These are phyloP conservation scores for Zygosaccharomyces pseudobailii DNA, from an alignment of 1,139 yeast species.

Conservation along the genomic window DNA sequence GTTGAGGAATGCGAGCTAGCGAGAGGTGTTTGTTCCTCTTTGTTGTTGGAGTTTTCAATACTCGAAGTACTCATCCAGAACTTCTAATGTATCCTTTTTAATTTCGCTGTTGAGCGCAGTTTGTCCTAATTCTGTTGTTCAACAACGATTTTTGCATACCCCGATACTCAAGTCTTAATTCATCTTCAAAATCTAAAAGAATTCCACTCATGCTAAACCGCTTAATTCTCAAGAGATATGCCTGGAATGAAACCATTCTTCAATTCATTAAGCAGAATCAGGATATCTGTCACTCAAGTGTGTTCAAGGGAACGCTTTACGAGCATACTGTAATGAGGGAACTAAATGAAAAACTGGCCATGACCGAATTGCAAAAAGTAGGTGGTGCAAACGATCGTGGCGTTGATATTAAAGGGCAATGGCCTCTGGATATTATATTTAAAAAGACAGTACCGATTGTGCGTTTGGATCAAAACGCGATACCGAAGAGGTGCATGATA, in stretches of 20 bases:
- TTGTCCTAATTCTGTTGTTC: slow-evolving; percentile 1
- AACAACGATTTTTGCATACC: background rate
- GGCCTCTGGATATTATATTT: slow-evolving; percentile 42
- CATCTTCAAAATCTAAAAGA: background rate
- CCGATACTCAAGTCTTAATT: background rate
- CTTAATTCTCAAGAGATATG: background rate
- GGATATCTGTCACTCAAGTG: slow-evolving; percentile 38
- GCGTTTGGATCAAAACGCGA: slow-evolving; percentile 25
- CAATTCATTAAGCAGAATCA: slow-evolving; percentile 21
- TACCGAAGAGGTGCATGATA: slow-evolving; percentile 33
- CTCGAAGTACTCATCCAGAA: background rate
- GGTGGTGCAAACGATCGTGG: slow-evolving; percentile 79
- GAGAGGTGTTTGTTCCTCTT: slow-evolving; percentile 4
- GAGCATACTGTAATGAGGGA: slow-evolving; percentile 53
- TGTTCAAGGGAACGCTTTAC: slow-evolving; percentile 65
- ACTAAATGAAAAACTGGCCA: slow-evolving; percentile 40
- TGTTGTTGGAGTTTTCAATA: slow-evolving; percentile 1
- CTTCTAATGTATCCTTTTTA: background rate
- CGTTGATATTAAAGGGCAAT: slow-evolving; percentile 58
- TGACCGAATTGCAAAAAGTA: slow-evolving; percentile 38
- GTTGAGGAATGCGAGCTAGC: slow-evolving; percentile 2
- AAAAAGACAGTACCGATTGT: slow-evolving; percentile 29
- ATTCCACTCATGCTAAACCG: background rate
- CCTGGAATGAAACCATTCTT: slow-evolving; percentile 14
- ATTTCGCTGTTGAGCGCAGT: background rate